Evolutionary conservation across 495 filamentous ascomycete genomes (phyloP), one percentile per base, ranked within the genome.

Genomic region (Hypoxylon trugodes): DNA sequence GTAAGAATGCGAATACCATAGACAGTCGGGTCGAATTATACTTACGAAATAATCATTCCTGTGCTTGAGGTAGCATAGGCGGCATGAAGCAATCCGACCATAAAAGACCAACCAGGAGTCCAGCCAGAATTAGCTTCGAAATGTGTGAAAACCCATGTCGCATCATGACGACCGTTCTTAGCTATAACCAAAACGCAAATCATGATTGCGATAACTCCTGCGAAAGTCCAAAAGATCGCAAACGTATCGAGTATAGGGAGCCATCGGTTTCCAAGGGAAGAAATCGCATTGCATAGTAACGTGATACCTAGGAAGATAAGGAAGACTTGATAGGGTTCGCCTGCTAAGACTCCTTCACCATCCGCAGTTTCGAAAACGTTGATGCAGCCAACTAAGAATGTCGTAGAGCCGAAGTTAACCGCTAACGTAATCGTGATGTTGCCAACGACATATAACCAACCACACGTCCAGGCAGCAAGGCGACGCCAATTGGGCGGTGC

Each of bases 391-490:
- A 81, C 73, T 24, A 83, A 71, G 55, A 85, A 85, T 33, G 82
- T 67, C 2, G 82, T 78, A 40, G 83, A 86, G 70, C 86, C 87
- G 57, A 90, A 90, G 62, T 89, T 87, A 25, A 89, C 86, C 5
- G 86, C 82, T 35, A 89, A 76, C 0, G 86, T 90, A 49, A 89
- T 89, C 24, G 86, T 89, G 73, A 87, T 87, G 66, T 89, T 89
- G 21, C 87, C 87, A 18, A 89, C 82, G 6, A 87, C 78, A 68
- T 85, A 89, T 16, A 85, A 72, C 87, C 88, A 90, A 48, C 84
- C 87, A 59, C 81, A 88, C 51, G 88, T 82, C 76, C 88, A 90
- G 9, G 86, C 86, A 2, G 85, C 69, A 6, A 86, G 60, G 10
- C 74, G 71, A 43, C 77, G 74, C 53, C 72, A 76, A 2, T 35